Percentiles rank a stretch among this genome's conserved stretches.
Evolutionary conservation across 208 protist genomes (phyloP).

Genomic region (Acanthamoeba sp.): DNA sequence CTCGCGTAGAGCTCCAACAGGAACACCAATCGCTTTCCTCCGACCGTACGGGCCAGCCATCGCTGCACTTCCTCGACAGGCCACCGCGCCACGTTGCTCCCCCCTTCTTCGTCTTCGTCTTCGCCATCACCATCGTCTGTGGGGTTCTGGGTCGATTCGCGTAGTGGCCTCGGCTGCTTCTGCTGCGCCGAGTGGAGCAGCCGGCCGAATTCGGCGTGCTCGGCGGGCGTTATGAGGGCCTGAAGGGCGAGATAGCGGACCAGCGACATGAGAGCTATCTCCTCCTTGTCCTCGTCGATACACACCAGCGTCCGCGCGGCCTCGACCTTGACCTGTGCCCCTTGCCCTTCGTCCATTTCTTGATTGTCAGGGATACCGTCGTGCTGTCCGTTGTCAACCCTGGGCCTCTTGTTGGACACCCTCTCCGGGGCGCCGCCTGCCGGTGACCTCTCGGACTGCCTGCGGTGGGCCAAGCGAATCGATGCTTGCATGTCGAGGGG

Average conservation of each 20-base stretch:
- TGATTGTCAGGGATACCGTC: not conserved
- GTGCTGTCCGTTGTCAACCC: not conserved
- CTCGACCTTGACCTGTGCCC: no score
- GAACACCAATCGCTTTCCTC: not conserved
- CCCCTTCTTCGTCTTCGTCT: not conserved
- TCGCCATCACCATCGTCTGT: not conserved
- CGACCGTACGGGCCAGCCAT: not conserved
- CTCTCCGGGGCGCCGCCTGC: not conserved
- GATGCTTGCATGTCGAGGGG: not conserved
- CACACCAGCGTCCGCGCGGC: not conserved
- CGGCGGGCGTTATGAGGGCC: not conserved
- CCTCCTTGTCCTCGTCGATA: slow-evolving; percentile 24
- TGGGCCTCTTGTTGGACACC: not conserved
- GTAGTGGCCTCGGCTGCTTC: not conserved
- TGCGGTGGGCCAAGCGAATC: not conserved
- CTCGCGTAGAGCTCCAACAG: not conserved
- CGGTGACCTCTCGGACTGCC: not conserved
- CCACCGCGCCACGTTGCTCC: not conserved
- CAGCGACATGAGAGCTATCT: not conserved
- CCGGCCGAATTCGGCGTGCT: not conserved
- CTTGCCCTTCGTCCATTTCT: not conserved
- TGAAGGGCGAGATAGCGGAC: not conserved
- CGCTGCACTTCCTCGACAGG: not conserved
- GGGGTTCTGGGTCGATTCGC: not conserved
- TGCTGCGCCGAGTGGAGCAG: not conserved